Evolutionary conservation across 768 basidiomycete species (phyloP), one percentile per base, ranked within the genome.

Genomic region (Tremella fuciformis): DNA sequence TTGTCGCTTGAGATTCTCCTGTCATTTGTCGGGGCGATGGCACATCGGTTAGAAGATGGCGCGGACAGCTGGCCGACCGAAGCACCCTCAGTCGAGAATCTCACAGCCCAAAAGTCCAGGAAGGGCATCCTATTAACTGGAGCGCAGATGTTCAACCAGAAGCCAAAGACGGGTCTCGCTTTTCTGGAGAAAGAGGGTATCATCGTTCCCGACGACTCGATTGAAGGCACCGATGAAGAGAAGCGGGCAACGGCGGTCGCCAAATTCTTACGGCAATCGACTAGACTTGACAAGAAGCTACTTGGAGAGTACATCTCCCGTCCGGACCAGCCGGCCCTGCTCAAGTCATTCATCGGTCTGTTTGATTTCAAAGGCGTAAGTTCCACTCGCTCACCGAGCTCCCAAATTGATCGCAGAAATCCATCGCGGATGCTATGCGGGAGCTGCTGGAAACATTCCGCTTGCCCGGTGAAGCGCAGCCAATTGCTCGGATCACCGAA

Each of bases 111-210:
- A 22, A 76, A 99, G 75, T 87, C 88, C 0, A 84, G 84, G 71
- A 99, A 99, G 77, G 87, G 88, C 53, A 79, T 92, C 6, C 85
- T 96, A 26, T 78, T 93, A 50, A 82, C 86, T 0, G 94, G 91
- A 2, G 89, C 90, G 4, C 79, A 85, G 1, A 84, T 86, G 38
- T 99, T 98, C 80, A 99, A 99, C 70, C 78, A 83, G 13, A 97
- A 97, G 78, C 93, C 96, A 0, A 98, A 94, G 77, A 80, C 82
- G 37, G 96, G 92, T 0, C 77, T 98, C 24, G 83, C 89, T 1
- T 97, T 91, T 78, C 81, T 98, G 37, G 91, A 97, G 73, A 91
- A 96, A 70, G 87, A 94, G 70, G 85, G 85, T n/a, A 80, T 99
- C 41, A 89, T 99, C 50, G 67, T 69, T 41, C 55, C 62, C 9